Evolutionary conservation across 108 stramenopile genomes (phyloP).

Genomic region (Cyclotella atomus): DNA sequence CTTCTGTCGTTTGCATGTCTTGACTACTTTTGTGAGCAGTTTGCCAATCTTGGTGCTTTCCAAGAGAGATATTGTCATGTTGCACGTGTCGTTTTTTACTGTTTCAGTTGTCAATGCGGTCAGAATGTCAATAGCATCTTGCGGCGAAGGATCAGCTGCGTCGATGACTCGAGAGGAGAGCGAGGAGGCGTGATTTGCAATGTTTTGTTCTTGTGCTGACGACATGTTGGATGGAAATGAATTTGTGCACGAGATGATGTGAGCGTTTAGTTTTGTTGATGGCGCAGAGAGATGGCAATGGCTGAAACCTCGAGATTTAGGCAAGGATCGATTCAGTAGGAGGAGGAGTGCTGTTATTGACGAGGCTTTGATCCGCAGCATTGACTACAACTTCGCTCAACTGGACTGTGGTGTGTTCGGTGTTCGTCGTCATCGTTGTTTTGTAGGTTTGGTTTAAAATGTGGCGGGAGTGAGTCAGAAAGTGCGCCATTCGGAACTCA

Average conservation of each 20-base stretch:
- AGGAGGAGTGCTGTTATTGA: neutral
- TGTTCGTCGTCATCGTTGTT: too few species aligned
- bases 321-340: neutral
- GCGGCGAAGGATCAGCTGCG: slow-evolving; percentile 4
- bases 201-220: slow-evolving; percentile 1
- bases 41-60: slow-evolving; percentile 62
- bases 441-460: too few species aligned
- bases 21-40: slow-evolving; percentile 48
- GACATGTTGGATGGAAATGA: too few species aligned
- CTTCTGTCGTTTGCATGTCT: slow-evolving; percentile 61
- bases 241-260: neutral
- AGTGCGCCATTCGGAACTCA: too few species aligned
- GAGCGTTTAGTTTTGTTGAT: neutral
- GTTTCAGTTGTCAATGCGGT: slow-evolving; percentile 25
- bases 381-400: too few species aligned
- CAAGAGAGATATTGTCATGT: slow-evolving; percentile 44
- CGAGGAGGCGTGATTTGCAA: slow-evolving; percentile 16
- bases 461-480: too few species aligned
- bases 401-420: too few species aligned
- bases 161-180: slow-evolving; percentile 25
- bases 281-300: neutral
- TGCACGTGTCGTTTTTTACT: neutral
- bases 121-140: slow-evolving; percentile 32
- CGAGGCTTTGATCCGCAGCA: too few species aligned
- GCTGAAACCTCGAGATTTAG: neutral